Base-by-base conservation (phyloP, 345 rosid genomes). In the Camelina laxa region DNA sequence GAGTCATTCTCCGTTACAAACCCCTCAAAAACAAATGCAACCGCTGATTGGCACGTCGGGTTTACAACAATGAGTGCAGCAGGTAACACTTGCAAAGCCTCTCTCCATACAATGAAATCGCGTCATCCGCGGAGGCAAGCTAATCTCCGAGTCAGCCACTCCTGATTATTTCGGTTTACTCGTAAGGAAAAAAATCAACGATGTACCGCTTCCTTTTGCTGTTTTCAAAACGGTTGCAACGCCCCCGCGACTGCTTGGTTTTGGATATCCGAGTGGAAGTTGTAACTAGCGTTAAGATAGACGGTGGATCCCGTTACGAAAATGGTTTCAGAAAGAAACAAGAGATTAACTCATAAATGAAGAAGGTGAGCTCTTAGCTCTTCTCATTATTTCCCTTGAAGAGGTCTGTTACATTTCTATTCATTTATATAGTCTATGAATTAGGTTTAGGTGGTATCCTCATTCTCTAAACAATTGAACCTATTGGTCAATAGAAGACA, bases 1-100 rank as follows among this genome's bases (percentile, higher is more conserved):
- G 60, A 67, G 48, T 67, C 71, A 2, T 50, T 67, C 60, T 51
- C 48, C 5, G 14, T 35, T 1, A 50, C 59, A 35, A 66, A 65
- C 45, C 31, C 57, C 7, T 17, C 58, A 4, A 12, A 16, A 33
- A 9, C 13, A 65, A 31, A 38, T 4, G 13, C n/a, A 41, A 41
- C 5, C n/a, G 35, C 35, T 20, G 71, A 51, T 9, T 67, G 71
- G 71, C 51, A 67, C 21, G 60, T 51, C 10, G 6, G 48, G 12
- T 67, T 67, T n/a, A 17, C 16, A 41, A 17, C 48, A 1, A 36
- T 4, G 60, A 51, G 9, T n/a, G 7, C 4, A 38, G 42, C 13
- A 41, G 45, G 45, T 41, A 13, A 13, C n/a, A 13, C 5, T 12
- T 65, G 70, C 10, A 13, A 33, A 33, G 44, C 2, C 30, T 31